Percentiles rank a stretch among this genome's conserved stretches.
Conservation (phyloP, 148 eudicot genomes). For the Arctostaphylos glauca region DNA sequence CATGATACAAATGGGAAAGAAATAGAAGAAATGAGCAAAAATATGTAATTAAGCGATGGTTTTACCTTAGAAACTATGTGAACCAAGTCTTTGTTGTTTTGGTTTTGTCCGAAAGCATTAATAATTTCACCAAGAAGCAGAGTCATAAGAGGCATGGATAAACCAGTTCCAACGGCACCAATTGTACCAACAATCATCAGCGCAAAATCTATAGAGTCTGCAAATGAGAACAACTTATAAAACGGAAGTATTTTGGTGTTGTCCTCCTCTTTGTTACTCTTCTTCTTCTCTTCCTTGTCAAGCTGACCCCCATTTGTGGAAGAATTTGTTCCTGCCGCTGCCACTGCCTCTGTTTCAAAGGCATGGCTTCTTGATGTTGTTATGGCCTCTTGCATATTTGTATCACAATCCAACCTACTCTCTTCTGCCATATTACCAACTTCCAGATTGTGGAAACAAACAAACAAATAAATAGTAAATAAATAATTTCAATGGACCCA, state of each 20-base stretch:
- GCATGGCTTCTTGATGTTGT: slow-evolving; percentile 7
- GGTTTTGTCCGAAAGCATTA: slow-evolving; percentile 42
- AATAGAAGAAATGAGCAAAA: background rate
- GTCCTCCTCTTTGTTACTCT: slow-evolving; percentile 16
- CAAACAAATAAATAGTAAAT: too few species aligned
- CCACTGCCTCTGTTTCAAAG: background rate
- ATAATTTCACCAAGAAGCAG: slow-evolving; percentile 36
- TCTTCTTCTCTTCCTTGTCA: background rate
- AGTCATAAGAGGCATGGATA: slow-evolving; percentile 39
- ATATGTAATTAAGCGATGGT: background rate
- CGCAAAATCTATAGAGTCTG: slow-evolving; percentile 31
- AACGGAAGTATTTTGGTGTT: slow-evolving; percentile 35
- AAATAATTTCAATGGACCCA: too few species aligned
- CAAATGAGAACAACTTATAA: slow-evolving; percentile 42
- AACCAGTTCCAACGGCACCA: slow-evolving; percentile 40
- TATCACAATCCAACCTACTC: background rate
- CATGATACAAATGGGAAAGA: background rate
- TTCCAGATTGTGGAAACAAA: too few species aligned
- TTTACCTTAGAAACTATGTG: background rate
- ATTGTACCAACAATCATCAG: slow-evolving; percentile 42
- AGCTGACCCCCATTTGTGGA: background rate
- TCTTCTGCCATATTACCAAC: slow-evolving; percentile 11
- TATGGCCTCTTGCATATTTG: background rate
- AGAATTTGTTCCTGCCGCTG: background rate
- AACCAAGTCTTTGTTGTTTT: background rate